Evolutionary conservation across 257 asterid genomes (phyloP).

Genomic region (Penstemon davidsonii): DNA sequence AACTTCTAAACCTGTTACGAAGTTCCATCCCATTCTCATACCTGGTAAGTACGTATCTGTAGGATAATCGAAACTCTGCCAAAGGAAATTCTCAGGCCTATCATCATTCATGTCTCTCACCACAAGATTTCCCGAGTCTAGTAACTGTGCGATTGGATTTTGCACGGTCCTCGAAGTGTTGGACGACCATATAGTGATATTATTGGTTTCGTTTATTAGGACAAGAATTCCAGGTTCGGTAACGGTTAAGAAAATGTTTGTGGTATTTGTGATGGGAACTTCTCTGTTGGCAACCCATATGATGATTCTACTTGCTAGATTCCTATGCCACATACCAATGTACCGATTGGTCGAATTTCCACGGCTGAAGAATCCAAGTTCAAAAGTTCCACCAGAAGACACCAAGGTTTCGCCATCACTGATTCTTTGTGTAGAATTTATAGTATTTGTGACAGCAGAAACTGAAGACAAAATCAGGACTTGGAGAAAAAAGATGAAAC

Average conservation of each 20-base stretch:
- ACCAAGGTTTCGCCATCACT: constrained; percentile 24
- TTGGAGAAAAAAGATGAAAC: too few species aligned
- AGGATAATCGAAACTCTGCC: constrained; percentile 31
- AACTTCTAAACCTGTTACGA: constrained; percentile 22
- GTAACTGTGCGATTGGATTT: constrained; percentile 11
- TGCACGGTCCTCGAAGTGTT: constrained; percentile 2
- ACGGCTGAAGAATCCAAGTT: constrained; percentile 36
- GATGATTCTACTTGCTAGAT: constrained; percentile 34
- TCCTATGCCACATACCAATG: constrained; percentile 45
- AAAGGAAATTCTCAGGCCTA: constrained; percentile 6
- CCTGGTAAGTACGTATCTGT: constrained; percentile 20
- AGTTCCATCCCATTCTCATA: constrained; percentile 28
- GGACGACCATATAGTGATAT: constrained; percentile 22
- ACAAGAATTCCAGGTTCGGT: constrained; percentile 15
- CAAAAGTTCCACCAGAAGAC: constrained; percentile 30
- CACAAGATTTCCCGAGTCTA: constrained; percentile 38
- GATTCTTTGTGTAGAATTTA: constrained; percentile 14
- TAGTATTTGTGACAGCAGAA: too few species aligned
- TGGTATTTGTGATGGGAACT: constrained; percentile 5
- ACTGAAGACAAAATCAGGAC: too few species aligned
- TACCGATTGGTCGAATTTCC: constrained; percentile 30
- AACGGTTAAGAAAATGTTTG: constrained; percentile 10
- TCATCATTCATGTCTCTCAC: constrained; percentile 14
- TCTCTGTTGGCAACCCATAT: constrained; percentile 44
- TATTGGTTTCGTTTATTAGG: constrained; percentile 2